Evolutionary conservation across 1,284 basidiomycete species (phyloP).

Genomic region (Sparassis latifolia): DNA sequence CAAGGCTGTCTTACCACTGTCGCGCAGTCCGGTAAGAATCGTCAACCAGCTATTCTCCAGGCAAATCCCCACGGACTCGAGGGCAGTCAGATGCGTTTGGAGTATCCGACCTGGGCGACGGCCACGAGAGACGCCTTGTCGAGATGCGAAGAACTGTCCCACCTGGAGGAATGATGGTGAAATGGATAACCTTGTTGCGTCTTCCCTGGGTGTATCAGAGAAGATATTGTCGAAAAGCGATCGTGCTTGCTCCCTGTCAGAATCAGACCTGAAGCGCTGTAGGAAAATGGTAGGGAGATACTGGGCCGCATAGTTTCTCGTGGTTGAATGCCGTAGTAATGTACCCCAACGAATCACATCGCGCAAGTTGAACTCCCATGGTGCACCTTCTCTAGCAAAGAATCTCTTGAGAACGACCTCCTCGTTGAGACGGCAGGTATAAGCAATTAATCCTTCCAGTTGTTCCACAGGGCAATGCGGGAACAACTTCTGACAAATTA

Average conservation of each 20-base stretch:
- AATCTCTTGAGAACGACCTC: conserved; percentile 61
- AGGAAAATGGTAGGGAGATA: conserved; percentile 75
- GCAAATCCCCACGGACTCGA: conserved; percentile 77
- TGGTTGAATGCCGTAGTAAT: conserved; percentile 37
- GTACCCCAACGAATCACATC: conserved; percentile 91
- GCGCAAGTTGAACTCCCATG: conserved; percentile 99
- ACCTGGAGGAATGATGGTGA: conserved; percentile 55
- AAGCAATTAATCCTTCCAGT: conserved; percentile 78
- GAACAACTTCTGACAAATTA: conserved; percentile 77
- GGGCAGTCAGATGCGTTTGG: conserved; percentile 57
- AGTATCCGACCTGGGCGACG: conserved; percentile 44
- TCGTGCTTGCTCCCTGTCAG: conserved; percentile 61
- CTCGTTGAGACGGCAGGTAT: conserved; percentile 72
- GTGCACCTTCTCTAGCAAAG: conserved; percentile 82
- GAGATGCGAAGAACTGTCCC: conserved; percentile 56
- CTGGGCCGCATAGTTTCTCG: conserved; percentile 50
- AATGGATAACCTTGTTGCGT: conserved; percentile 38
- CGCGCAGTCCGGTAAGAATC: conserved; percentile 76
- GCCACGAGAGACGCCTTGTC: conserved; percentile 36
- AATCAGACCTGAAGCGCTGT: conserved; percentile 74
- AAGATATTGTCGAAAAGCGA: conserved; percentile 64
- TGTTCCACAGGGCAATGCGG: conserved; percentile 49
- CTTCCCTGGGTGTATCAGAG: conserved; percentile 25
- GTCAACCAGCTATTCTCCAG: conserved; percentile 82
- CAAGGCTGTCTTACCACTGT: conserved; percentile 78